Conservation (phyloP, 805 yeast genomes). For the Starmerella sp. region DNA sequence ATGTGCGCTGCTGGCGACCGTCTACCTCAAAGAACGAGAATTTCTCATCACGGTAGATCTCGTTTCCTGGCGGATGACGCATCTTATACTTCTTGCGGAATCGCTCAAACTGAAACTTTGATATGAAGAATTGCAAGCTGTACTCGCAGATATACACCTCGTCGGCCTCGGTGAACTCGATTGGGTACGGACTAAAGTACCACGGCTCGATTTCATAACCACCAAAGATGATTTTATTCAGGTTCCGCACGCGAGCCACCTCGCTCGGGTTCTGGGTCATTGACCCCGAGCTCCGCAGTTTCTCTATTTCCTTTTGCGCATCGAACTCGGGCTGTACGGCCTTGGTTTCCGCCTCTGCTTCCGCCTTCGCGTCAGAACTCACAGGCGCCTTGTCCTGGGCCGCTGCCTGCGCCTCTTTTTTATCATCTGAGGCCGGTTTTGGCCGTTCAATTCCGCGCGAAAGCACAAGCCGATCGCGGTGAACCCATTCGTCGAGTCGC, state of each 20-base stretch:
- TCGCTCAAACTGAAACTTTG: conserved; percentile 82
- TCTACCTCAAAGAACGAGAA: conserved; percentile 96
- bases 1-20: conserved; percentile 88
- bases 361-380: conserved; percentile 23
- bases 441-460: conserved; percentile 56
- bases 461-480: conserved; percentile 57
- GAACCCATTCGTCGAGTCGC: conserved; percentile 93
- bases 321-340: conserved; percentile 67
- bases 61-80: conserved; percentile 97
- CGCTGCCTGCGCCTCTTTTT: conserved; percentile 36
- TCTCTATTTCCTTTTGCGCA: conserved; percentile 86
- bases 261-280: conserved; percentile 87
- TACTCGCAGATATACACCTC: conserved; percentile 84
- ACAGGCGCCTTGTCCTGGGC: conserved; percentile 17
- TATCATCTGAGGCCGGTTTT: conserved; percentile 31
- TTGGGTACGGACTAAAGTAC: conserved; percentile 96
- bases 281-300: conserved; percentile 87
- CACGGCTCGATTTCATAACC: conserved; percentile 92
- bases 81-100: conserved; percentile 78
- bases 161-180: conserved; percentile 88
- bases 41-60: conserved; percentile 82
- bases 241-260: conserved; percentile 80
- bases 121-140: conserved; percentile 77
- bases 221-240: conserved; percentile 70
- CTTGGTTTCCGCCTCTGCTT: conserved; percentile 21